These are phyloP conservation scores for Kluyveromyces marxianus DNA, from an alignment of 1,139 yeast species.

Conservation along the genomic window DNA sequence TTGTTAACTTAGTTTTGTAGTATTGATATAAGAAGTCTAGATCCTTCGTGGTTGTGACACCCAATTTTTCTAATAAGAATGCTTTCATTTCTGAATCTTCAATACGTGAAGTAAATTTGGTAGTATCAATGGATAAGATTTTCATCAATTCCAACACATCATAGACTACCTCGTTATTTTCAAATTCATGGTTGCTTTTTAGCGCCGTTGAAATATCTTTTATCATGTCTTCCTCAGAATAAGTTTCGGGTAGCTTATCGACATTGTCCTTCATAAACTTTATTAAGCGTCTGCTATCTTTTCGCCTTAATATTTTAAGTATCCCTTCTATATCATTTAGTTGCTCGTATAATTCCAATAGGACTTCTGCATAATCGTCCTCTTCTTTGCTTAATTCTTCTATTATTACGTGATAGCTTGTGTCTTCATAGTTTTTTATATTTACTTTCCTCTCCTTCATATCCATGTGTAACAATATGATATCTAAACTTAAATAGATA, in stretches of 20 bases:
- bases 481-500: constrained; percentile 19
- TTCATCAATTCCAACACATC: constrained; percentile 12
- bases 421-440: constrained; percentile 14
- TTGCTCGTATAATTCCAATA: constrained; percentile 16
- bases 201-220: constrained; percentile 15
- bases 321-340: constrained; percentile 11
- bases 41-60: constrained; percentile 17
- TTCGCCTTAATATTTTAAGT: constrained; percentile 12
- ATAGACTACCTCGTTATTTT: constrained; percentile 4
- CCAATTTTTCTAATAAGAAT: constrained; percentile 20
- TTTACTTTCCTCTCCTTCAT: constrained; percentile 9
- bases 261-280: constrained; percentile 11
- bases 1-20: constrained; percentile 21
- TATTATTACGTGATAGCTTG: constrained; percentile 17
- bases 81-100: constrained; percentile 18
- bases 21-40: constrained; percentile 21
- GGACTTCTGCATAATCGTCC: constrained; percentile 9
- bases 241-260: constrained; percentile 11
- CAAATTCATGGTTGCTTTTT: constrained; percentile 1
- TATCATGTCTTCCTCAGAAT: constrained; percentile 9
- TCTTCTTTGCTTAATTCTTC: constrained; percentile 9
- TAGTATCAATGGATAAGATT: constrained; percentile 9
- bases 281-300: constrained; percentile 9
- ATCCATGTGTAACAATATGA: constrained; percentile 13
- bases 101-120: constrained; percentile 14